Percentiles rank a stretch among this genome's conserved stretches.
Conservation (phyloP, 352 stramenopile genomes). For the Peronosclerospora sorghi region DNA sequence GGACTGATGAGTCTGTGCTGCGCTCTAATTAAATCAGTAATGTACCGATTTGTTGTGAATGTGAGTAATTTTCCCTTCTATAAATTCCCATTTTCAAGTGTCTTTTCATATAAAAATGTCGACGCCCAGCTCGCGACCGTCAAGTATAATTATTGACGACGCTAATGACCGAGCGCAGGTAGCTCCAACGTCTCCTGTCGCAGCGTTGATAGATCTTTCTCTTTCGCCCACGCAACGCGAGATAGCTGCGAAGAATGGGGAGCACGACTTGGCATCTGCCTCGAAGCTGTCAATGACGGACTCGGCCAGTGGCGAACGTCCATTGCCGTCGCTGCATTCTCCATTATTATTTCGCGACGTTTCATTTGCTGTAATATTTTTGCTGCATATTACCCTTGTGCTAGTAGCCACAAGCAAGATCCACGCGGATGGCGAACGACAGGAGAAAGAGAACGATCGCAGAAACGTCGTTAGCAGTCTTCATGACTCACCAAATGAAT, state of each 20-base stretch:
- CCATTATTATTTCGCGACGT: constrained; percentile 55
- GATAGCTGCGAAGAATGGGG: constrained; percentile 18
- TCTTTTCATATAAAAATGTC: no score
- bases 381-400: constrained; percentile 41
- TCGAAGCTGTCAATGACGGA: constrained; percentile 59
- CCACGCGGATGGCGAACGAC: constrained; percentile 21
- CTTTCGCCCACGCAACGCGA: constrained; percentile 30
- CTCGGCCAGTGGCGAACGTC: constrained; percentile 38
- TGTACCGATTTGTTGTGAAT: no score
- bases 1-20: no score
- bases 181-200: constrained; percentile 12
- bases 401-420: constrained; percentile 33
- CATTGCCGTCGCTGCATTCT: constrained; percentile 48
- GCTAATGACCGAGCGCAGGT: constrained; percentile 15
- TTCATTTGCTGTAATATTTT: constrained; percentile 35
- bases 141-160: constrained; percentile 30
- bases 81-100: no score
- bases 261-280: constrained; percentile 18
- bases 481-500: no score
- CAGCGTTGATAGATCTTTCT: constrained; percentile 44
- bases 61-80: no score
- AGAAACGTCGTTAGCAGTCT: constrained; percentile 18
- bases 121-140: constrained; percentile 15
- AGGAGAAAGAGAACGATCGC: constrained; percentile 12
- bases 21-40: no score